Evolutionary conservation across 768 basidiomycete species (phyloP).

Genomic region (Leccinum uliginosum): DNA sequence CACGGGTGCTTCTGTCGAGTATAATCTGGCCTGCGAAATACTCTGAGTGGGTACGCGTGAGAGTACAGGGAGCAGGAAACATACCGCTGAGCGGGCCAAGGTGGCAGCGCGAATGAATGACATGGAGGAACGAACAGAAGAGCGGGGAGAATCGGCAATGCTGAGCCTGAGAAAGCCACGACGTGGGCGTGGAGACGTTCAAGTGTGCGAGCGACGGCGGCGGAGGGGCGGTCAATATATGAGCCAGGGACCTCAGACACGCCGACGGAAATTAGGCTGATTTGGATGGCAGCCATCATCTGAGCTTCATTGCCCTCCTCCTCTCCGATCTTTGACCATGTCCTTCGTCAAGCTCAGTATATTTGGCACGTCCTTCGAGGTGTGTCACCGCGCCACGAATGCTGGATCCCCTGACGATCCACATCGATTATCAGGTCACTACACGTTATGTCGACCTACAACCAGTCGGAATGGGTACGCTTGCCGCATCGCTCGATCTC

Average conservation of each 20-base stretch:
- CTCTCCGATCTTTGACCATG: conserved; percentile 39
- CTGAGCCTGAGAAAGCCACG: conserved; percentile 14
- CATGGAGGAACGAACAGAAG: conserved; percentile 29
- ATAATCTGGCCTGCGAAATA: conserved; percentile 37
- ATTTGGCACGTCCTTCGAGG: conserved; percentile 98
- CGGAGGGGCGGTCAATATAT: not conserved
- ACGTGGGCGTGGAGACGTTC: not conserved
- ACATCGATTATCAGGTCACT: conserved; percentile 56
- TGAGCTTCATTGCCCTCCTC: not conserved
- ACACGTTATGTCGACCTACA: conserved; percentile 99
- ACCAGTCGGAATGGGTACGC: conserved; percentile 96
- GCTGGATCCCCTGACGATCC: conserved; percentile 18
- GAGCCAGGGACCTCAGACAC: conserved; percentile 21
- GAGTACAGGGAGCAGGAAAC: not conserved
- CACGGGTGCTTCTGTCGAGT: conserved; percentile 41
- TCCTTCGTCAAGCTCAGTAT: conserved; percentile 98
- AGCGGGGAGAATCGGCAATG: not conserved
- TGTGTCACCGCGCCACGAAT: conserved; percentile 27
- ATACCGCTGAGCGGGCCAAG: conserved; percentile 42
- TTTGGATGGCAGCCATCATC: conserved; percentile 6
- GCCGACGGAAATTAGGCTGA: conserved; percentile 13
- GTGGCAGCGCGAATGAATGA: conserved; percentile 39
- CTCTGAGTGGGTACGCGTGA: not conserved
- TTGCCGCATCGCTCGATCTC: conserved; percentile 7
- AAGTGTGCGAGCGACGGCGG: not conserved